These are phyloP conservation scores for Alternaria triticina DNA, from an alignment of 2,329 filamentous ascomycete species.

Conservation along the genomic window DNA sequence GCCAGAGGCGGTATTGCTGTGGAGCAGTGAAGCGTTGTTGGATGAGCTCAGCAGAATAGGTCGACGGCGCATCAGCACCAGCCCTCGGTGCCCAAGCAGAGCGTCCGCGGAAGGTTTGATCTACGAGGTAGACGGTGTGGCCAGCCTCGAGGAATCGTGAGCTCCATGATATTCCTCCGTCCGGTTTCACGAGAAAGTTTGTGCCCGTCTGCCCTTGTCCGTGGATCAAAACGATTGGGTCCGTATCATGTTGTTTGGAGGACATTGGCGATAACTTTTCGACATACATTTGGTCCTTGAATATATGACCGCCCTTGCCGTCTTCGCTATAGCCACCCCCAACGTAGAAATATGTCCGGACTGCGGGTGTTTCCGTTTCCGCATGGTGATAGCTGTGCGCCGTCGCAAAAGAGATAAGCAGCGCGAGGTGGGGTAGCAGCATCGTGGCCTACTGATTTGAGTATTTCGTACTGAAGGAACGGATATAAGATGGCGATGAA, in stretches of 20 bases:
- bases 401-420: neutral
- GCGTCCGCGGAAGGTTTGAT: slow-evolving; percentile 55
- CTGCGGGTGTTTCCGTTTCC: slow-evolving; percentile 2
- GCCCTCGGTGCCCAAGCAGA: slow-evolving; percentile 41
- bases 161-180: slow-evolving; percentile 58
- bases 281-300: slow-evolving; percentile 31
- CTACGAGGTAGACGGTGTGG: slow-evolving; percentile 57
- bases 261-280: slow-evolving; percentile 10
- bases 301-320: slow-evolving; percentile 16
- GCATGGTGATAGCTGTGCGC: neutral
- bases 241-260: neutral
- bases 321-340: slow-evolving; percentile 24
- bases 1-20: slow-evolving; percentile 36
- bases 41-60: slow-evolving; percentile 1
- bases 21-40: slow-evolving; percentile 12
- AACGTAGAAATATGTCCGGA: slow-evolving; percentile 24
- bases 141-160: slow-evolving; percentile 54
- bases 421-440: neutral
- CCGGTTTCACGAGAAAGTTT: slow-evolving; percentile 52
- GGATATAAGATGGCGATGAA: neutral
- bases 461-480: neutral
- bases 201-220: slow-evolving; percentile 25
- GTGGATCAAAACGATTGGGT: slow-evolving; percentile 17
- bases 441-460: neutral
- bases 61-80: neutral